Evolutionary conservation across 371 early-diverging fungal species (phyloP).

Genomic region (Mortierella sp.): DNA sequence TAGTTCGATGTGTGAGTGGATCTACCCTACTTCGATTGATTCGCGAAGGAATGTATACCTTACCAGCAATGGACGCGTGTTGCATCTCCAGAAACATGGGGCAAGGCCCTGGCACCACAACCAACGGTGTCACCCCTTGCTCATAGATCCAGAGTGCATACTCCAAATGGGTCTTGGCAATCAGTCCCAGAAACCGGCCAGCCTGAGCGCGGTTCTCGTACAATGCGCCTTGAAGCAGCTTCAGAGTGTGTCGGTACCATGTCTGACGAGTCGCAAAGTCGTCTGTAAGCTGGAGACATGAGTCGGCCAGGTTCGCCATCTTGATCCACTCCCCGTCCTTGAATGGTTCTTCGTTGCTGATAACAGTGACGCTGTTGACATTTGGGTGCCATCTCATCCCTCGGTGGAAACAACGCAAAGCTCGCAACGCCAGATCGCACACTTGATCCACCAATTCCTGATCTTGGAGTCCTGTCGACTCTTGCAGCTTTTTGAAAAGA

Average conservation of each 20-base stretch:
- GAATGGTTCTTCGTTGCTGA: not conserved
- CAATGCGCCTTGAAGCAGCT: slow-evolving; percentile 17
- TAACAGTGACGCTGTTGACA: not conserved
- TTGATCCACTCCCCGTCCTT: slow-evolving; percentile 31
- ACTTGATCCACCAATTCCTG: slow-evolving; percentile 1
- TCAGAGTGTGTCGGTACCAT: slow-evolving; percentile 21
- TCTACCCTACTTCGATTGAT: not conserved
- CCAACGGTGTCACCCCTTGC: slow-evolving; percentile 7
- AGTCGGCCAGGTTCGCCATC: slow-evolving; percentile 19
- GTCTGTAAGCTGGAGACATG: not conserved
- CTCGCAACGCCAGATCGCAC: not conserved
- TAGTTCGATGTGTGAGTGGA: not conserved
- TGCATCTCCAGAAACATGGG: slow-evolving; percentile 34
- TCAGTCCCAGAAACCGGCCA: not conserved
- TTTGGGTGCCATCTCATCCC: slow-evolving; percentile 28
- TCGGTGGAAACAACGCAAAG: slow-evolving; percentile 20
- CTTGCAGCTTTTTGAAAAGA: slow-evolving; percentile 13
- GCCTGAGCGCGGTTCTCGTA: slow-evolving; percentile 12
- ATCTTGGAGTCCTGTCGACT: not conserved
- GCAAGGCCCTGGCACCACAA: slow-evolving; percentile 19
- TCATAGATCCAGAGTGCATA: slow-evolving; percentile 36
- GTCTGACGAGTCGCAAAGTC: slow-evolving; percentile 18
- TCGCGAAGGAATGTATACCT: too few species aligned
- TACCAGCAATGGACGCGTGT: slow-evolving; percentile 31
- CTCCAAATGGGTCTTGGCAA: slow-evolving; percentile 17